Evolutionary conservation across 2,329 filamentous ascomycete species (phyloP), one percentile per base, ranked within the genome.

Genomic region (Beauveria medogensis): DNA sequence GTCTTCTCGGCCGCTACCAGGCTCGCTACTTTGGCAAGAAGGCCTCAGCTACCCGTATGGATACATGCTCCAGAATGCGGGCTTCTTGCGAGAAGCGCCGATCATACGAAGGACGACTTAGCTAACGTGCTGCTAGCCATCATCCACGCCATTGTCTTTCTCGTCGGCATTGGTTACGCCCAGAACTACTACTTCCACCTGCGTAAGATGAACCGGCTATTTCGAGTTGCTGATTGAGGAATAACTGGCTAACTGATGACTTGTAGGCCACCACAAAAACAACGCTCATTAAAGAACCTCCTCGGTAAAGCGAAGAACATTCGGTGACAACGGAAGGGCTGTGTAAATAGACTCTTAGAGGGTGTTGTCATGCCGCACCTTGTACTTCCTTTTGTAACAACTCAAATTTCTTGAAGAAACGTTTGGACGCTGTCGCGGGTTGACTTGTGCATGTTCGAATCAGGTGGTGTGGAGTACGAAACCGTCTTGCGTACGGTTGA

Each of bases 121-220:
- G 30, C 56, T 65, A 63, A 65, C 69, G 72, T 62, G 40, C 55
- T 20, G 60, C 63, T 55, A 99, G 94, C 94, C 66, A 85, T 99
- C 73, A 82, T 96, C 70, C 94, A 99, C 78, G 82, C 86, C 70
- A 88, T 99, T 70, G 87, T 83, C 69, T 81, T 85, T 73, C 80
- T 99, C 65, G 79, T 96, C 67, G 78, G 85, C 67, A 74, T 97
- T 69, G 93, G 94, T 72, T 99, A 99, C 79, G 90, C 89, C 70
- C 91, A 97, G 81, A 92, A 96, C 82, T 99, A 99, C 88, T 97
- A 99, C 86, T 97, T 96, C 90, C 95, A 99, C 81, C 85, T 99
- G 73, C 91, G 94, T 99, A 87, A 78, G 91, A 44, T 57, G 10
- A 50, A 37, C 4, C 16, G 44, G 10, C 9, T 5, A 22, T 9